A percentile compares a stretch with the other conserved stretches of the same genome.
Conservation (phyloP, 2,329 filamentous ascomycete genomes). For the Stachybotrys elegans region DNA sequence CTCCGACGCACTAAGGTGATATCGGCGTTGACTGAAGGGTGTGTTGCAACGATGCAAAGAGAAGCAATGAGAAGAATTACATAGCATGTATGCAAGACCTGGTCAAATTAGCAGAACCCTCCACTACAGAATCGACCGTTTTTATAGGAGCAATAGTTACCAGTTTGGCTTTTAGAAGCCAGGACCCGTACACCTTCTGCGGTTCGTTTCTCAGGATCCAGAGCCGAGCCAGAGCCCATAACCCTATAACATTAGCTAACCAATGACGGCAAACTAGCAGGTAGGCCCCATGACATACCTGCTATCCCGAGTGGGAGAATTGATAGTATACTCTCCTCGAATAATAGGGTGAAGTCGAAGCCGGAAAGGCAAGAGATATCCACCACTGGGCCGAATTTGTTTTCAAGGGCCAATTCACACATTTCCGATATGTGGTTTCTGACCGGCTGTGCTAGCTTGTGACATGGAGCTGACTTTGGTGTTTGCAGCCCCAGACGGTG, state of each 20-base stretch:
- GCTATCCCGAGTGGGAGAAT: constrained; percentile 14
- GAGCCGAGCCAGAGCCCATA: constrained; percentile 5
- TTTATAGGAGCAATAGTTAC: constrained; percentile 2
- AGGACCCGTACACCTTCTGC: constrained; percentile 9
- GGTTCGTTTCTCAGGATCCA: constrained; percentile 4
- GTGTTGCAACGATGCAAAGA: constrained; percentile 10
- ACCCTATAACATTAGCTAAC: constrained; percentile 4
- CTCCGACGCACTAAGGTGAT: constrained; percentile 9
- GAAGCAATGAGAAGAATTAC: constrained; percentile 10
- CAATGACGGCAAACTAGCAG: not conserved
- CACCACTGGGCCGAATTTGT: constrained; percentile 13
- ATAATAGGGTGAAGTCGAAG: constrained; percentile 23
- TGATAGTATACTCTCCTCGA: constrained; percentile 19
- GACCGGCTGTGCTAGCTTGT: no score
- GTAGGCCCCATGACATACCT: constrained; percentile 4
- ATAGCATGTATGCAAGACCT: constrained; percentile 6
- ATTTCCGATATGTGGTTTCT: no score
- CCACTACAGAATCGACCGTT: not conserved
- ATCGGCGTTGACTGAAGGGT: constrained; percentile 6
- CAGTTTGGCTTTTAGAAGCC: constrained; percentile 10
- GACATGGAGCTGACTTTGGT: no score
- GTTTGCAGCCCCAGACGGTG: no score
- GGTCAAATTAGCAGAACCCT: not conserved
- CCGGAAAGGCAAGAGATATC: constrained; percentile 14
- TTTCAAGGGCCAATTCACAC: constrained; percentile 4